phyloP scores from a whole-genome alignment of 768 basidiomycete genomes.

The Leccinellum luteum region DNA sequence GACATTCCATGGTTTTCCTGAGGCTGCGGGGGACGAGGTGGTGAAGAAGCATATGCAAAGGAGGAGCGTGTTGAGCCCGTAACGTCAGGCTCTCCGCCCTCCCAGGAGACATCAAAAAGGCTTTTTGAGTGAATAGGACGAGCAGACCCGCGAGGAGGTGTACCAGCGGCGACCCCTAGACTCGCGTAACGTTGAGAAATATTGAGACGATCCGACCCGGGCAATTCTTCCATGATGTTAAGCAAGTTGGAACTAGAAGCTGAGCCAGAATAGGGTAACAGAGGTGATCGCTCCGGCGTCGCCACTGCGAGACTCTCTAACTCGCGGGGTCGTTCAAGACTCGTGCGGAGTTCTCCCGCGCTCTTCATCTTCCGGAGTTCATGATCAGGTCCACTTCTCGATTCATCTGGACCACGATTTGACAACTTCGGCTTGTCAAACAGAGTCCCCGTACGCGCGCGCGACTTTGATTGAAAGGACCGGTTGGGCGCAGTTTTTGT shows the following conservation, averaged over 20 bases:
- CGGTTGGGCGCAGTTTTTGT: constrained; percentile 75
- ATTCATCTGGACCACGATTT: constrained; percentile 35
- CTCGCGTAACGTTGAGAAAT: constrained; percentile 64
- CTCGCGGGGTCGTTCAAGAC: constrained; percentile 28
- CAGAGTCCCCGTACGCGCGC: constrained; percentile 32
- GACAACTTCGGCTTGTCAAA: constrained; percentile 22
- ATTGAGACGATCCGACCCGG: constrained; percentile 35
- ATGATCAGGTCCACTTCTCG: constrained; percentile 45
- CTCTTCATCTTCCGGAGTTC: constrained; percentile 85
- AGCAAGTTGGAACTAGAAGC: constrained; percentile 68
- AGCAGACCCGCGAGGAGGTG: constrained; percentile 33
- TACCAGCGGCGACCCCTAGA: constrained; percentile 47
- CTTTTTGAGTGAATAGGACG: constrained; percentile 41
- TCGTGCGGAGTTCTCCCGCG: constrained; percentile 69
- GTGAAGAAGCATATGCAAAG: constrained; percentile 24
- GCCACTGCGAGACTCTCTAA: constrained; percentile 29
- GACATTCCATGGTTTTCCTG: constrained; percentile 15
- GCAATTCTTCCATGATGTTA: constrained; percentile 29
- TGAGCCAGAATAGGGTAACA: constrained; percentile 57
- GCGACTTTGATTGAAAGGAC: constrained; percentile 45
- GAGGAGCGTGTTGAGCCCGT: constrained; percentile 22
- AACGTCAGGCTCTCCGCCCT: constrained; percentile 22
- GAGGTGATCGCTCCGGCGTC: constrained; percentile 39
- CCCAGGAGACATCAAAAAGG: constrained; percentile 51
- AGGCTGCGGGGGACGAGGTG: constrained; percentile 19